Base-by-base conservation (phyloP, 305 asterid species). In the Fraxinus dipetala region DNA sequence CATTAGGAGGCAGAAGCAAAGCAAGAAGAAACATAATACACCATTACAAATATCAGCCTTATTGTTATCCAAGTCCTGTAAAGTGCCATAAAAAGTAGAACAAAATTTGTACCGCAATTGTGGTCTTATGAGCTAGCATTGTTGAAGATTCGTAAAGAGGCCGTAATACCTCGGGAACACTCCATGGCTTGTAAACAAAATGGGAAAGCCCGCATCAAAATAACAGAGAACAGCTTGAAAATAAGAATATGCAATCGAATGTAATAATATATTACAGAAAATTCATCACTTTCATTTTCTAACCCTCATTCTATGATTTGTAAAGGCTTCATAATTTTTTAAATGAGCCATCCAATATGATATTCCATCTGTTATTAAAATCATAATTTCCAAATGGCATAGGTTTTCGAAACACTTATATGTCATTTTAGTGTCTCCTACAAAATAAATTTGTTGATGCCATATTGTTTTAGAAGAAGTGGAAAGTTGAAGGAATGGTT, bases 91-190 rank as follows among this genome's bases (percentile, higher is more conserved):
- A 81, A 65, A 63, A 63, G 84, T 70, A 81, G 83, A 45, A 22
- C 26, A 36, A 76, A 77, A 72, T 16, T 56, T 86, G 86, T 93
- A 94, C 98, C 75, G 97, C 93, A 91, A 91, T 92, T 16, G 98
- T 92, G 40, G 89, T 82, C 91, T 85, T 92, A 79, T 94, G 98
- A 38, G 98, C 95, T 65, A 94, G 93, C 56, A 90, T 91, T 0
- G 96, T 88, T 14, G 98, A 88, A 28, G 98, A 94, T 83, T 94
- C 98, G 35, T 94, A 94, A 22, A 94, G 93, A 22, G 97, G 93
- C 63, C 97, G 98, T 74, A 94, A 85, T 43, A 94, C 98, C 90
- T 94, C 98, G 3, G 98, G 97, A 78, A 92, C 97, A 77, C 91
- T 89, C 94, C 91, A 88, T 28, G 97, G 90, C 98, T 94, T 79